Evolutionary conservation across 768 basidiomycete genomes (phyloP), one percentile per base, ranked within the genome.

Genomic region (Rickenella mellea): DNA sequence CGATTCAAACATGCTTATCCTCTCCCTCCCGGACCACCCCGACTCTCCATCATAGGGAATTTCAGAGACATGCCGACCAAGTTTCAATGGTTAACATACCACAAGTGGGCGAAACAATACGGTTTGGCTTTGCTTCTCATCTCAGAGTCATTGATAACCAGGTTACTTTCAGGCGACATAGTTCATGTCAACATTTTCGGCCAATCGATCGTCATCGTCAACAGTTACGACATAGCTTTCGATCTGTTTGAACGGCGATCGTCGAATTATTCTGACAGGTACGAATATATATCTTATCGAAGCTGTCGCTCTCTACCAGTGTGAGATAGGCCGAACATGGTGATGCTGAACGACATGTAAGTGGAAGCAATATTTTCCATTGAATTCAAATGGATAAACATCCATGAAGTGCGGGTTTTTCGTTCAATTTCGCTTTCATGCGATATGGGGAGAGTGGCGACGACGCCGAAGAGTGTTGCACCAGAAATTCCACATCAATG

Each of bases 21-120:
- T 17, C 12, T 53, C 4, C 61, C 61, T 3, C 72, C 70, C n/a
- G 77, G 76, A 11, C 78, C 78, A 0, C 67, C 58, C 40, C 69
- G 71, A 31, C 57, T 77, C 28, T 75, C 69, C 7, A 20, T 79
- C 10, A 55, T 79, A 22, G 78, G 77, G 11, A 78, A 73, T 47
- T 49, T 73, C 10, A 56, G 73, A 20, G 70, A 74, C 46, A 70
- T 79, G 66, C 71, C 76, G 21, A 52, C 56, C 12, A 64, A 66
- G 27, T 59, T 67, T 47, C 67, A 67, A 45, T 78, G 76, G 75
- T 44, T 70, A 15, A 70, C 65, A 0, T 78, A 76, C 48, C 61
- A 71, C n/a, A 59, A 64, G 14, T 71, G 78, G 69, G 67, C 73
- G 2, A 66, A 71, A 47, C 58, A 57, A 54, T 80, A 69, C 49